Base-by-base conservation (phyloP, 78 protist genomes). In the Planoprotostelium fungivorum region DNA sequence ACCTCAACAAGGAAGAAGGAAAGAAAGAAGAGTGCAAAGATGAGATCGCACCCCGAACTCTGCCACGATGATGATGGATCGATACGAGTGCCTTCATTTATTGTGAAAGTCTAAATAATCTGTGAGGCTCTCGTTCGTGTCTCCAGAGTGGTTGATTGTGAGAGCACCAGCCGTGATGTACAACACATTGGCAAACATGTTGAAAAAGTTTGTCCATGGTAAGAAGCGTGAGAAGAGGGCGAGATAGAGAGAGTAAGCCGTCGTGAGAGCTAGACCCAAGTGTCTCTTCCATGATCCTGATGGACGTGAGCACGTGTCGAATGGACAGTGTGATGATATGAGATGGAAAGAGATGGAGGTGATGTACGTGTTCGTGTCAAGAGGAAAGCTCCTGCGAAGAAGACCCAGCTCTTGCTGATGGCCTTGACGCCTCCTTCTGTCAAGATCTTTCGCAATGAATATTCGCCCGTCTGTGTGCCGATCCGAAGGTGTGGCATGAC, bases 131-230 rank as follows among this genome's bases (percentile, higher is more conserved):
- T 51, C 73, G 73, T 16, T 51, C 73, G 73, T 25, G 31, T 51
- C 73, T 51, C 73, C 73, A 51, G 73, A 51, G 73, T 51, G 73
- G 16, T 51, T 51, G 73, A 51, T 51, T 16, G 73, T 51, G 31
- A 51, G 73, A 5, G 73, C 73, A 51, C 73, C 94, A 36, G 94
- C 94, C 0, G 94, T 92, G 23, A 92, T 83, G 85, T 92, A 92
- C 23, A 92, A 87, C 23, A 92, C 38, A 29, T 84, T 39, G 0
- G 94, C 94, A 73, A 92, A 92, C 29, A 92, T 86, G 84, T 92
- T 92, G 85, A 92, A 92, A 86, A 88, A 92, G 34, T 92, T 92
- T 0, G 94, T 89, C 92, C 94, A 88, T 29, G 94, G 94, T 5
- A 92, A 63, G 88, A 86, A 92, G 87, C 89, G 92, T 28, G 91